Base-by-base conservation (phyloP, 345 rosid species). In the Zanthoxylum bungeanum region DNA sequence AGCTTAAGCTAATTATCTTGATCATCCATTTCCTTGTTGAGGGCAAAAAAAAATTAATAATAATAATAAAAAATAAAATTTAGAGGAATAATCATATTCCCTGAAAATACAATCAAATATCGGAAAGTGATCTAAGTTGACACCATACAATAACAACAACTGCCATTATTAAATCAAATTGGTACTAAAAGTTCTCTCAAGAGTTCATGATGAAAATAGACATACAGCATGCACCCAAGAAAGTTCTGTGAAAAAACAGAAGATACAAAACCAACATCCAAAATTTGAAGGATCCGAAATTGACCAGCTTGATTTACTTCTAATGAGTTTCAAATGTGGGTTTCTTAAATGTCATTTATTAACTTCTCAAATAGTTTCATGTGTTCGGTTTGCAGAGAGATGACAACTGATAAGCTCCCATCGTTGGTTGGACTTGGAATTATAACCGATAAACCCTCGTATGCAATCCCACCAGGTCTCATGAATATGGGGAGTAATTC, bases 381-480 rank as follows among this genome's bases (percentile, higher is more conserved):
- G 79, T 93, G 98, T 42, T 79, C 78, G 4, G 87, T 56, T 76
- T 85, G 98, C 74, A 93, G 79, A 11, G 97, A 83, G 69, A 93
- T 86, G 84, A 93, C 93, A 34, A 93, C 87, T 22, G 91, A 87
- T 67, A 89, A 76, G 85, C 89, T 86, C 40, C 97, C 98, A 59
- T 93, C 98, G 21, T 82, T 82, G 34, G 79, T 77, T 4, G 97
- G 74, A 76, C 98, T 91, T 1, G 98, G 98, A 58, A 91, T 70
- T 52, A 89, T 78, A 79, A 91, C 88, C 0, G 97, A 85, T 40
- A 89, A 69, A 33, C 98, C 98, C 72, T 93, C 98, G 34, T 85
- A 91, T 25, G 95, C 85, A 57, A 89, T 85, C 12, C 96, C 92
- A 53, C 97, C 97, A 22, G 97, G 97, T 27, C 98, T 97, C 97